Base-by-base conservation (phyloP, 1,284 basidiomycete genomes). In the Puccinia novopanici region DNA sequence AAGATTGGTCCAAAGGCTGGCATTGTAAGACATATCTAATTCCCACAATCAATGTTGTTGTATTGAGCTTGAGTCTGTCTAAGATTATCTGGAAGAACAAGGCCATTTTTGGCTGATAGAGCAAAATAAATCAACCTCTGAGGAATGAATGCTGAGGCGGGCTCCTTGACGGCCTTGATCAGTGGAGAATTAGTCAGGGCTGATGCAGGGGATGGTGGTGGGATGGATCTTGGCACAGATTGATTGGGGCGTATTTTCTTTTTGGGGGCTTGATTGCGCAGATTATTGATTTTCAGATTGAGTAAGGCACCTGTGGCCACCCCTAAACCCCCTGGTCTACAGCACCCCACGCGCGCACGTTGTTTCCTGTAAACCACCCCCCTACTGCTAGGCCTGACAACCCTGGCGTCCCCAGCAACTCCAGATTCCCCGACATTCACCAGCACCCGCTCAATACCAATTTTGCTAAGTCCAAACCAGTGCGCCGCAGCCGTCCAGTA, bases 111-210 rank as follows among this genome's bases (percentile, higher is more conserved):
- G 15, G 83, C 73, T 19, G 81, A 81, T 24, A 83, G 75, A 45
- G 83, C 75, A 79, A 83, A 83, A 61, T 81, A 82, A n/a, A 83
- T 79, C 22, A 75, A 77, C 52, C 79, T 71, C 59, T 83, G 81
- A 17, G 83, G 82, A 40, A 83, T 79, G 81, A 83, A 72, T 27
- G 75, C 76, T 17, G 75, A 74, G 17, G 81, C 83, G 24, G 75
- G 65, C 34, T 83, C 82, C 45, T 81, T 82, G 40, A 83, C 74
- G 50, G 83, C 82, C 70, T 81, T 81, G 10, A 83, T 75, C 50
- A 83, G 81, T 4, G 83, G 81, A 0, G 83, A 82, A 17, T 81
- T 81, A 37, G 68, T 65, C 3, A 81, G 73, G 3, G 34, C 37
- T 15, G 17, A 42, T 45, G 73, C 50, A 5, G 40, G 2, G 17